Percentiles rank a stretch among this genome's conserved stretches.
Conservation (phyloP, 352 stramenopile genomes). For the Globisporangium parvum region DNA sequence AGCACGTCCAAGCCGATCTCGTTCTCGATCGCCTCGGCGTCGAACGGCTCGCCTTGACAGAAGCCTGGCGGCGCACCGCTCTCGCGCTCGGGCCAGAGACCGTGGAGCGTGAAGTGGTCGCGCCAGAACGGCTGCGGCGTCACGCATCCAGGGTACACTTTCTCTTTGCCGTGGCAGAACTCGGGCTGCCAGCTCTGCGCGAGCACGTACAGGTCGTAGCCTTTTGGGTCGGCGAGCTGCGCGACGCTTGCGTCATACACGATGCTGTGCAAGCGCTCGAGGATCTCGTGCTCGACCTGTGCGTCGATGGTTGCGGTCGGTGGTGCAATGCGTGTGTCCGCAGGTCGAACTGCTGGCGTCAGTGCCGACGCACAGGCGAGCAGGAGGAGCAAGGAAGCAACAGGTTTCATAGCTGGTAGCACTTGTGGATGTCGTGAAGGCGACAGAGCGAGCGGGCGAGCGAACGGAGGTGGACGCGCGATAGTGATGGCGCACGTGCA, state of each 20-base stretch:
- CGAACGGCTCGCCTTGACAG: conserved; percentile 69
- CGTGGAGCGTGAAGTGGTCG: conserved; percentile 86
- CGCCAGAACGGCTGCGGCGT: conserved; percentile 65
- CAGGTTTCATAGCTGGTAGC: no score
- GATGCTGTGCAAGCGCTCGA: conserved; percentile 7
- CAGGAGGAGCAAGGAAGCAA: no score
- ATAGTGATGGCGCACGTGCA: no score
- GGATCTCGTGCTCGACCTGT: conserved; percentile 5
- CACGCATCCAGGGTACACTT: conserved; percentile 62
- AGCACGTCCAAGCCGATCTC: conserved; percentile 68
- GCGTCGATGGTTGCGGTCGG: no score
- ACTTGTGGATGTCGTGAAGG: no score
- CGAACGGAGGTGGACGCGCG: no score
- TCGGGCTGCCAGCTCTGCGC: conserved; percentile 87
- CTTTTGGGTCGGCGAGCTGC: conserved; percentile 1
- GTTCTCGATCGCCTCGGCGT: conserved; percentile 47
- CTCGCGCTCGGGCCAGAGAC: conserved; percentile 81
- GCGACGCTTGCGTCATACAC: conserved; percentile 31
- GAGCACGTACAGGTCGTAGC: conserved; percentile 88
- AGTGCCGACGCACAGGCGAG: no score
- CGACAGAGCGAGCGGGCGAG: no score
- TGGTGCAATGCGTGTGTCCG: neutral
- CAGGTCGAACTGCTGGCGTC: no score
- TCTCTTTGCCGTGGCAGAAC: conserved; percentile 67
- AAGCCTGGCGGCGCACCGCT: conserved; percentile 63